Base-by-base conservation (phyloP, 202 grass and related monocot genomes). In the Cymbopogon flexuosus region DNA sequence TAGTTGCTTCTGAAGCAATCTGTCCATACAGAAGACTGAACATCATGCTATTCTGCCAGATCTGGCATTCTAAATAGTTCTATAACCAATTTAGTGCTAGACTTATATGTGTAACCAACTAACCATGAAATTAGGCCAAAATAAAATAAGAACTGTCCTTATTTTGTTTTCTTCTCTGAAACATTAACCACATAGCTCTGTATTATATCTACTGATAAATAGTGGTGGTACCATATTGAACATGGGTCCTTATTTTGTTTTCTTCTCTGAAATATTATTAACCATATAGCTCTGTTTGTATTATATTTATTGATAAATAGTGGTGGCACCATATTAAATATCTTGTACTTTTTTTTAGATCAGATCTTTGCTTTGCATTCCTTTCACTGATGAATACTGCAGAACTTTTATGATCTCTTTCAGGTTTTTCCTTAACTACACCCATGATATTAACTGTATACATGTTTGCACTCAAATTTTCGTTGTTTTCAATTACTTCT, bases 1-100 rank as follows among this genome's bases (percentile, higher is more conserved):
- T 63, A 42, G 46, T 36, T 51, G 39, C 69, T 78, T 72, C 36
- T 77, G 27, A 83, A 73, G 58, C 23, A 72, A 83, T 57, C 0
- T 65, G 24, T 63, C 64, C 42, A 77, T 43, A 18, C 12, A 56
- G 8, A 27, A 76, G 13, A 76, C 42, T 39, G 36, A 51, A 68
- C 36, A 69, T 62, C 54, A 71, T 77, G 16, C 14, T 52, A 82
- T 77, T 81, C 14, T 51, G 39, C 39, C 14, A 47, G 37, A 62
- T 74, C 46, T 80, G 69, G 21, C 41, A 62, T 61, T 72, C 21
- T 79, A 68, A 66, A 66, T 21, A 21, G 3, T 77, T 41, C 1
- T 5, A 23, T 33, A 54, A 2, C 13, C 27, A 84, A 16, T 14
- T 70, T 76, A 57, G 42, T n/a, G 31, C 34, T 40, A 70, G 5